These are phyloP conservation scores for Tinospora cordifolia DNA, from an alignment of 164 flowering plant species.

Conservation along the genomic window DNA sequence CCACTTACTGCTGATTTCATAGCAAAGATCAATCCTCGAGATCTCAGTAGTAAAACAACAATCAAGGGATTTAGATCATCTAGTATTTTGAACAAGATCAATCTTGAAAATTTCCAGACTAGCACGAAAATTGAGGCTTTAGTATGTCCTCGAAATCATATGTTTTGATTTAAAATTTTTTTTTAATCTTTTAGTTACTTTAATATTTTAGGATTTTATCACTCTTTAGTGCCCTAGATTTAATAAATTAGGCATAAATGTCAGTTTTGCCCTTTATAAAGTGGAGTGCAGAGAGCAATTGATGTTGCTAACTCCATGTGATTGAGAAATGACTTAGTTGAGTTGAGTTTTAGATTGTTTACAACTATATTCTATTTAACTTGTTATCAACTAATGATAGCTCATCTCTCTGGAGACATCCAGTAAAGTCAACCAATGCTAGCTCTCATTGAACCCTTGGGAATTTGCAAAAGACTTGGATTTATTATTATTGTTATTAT, in stretches of 20 bases:
- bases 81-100: too few relatives aligned
- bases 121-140: constrained; percentile 97
- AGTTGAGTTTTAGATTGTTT: too few relatives aligned
- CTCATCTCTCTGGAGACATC: too few relatives aligned
- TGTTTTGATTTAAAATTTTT: not conserved
- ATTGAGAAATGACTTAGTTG: too few relatives aligned
- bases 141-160: constrained; percentile 38
- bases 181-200: not conserved
- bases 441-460: not conserved
- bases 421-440: too few relatives aligned
- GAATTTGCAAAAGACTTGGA: not conserved
- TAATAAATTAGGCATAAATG: too few relatives aligned
- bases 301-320: too few relatives aligned
- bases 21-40: constrained; percentile 27
- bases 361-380: too few relatives aligned
- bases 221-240: not conserved
- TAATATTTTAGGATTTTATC: not conserved
- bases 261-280: too few relatives aligned
- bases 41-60: constrained; percentile 31
- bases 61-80: constrained; percentile 61
- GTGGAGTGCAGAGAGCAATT: too few relatives aligned
- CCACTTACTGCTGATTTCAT: constrained; percentile 77
- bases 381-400: too few relatives aligned
- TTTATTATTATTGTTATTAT: too few relatives aligned
- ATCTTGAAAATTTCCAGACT: constrained; percentile 83